Evolutionary conservation across 495 filamentous ascomycete species (phyloP).

Genomic region (Penicillium robsamsonii): DNA sequence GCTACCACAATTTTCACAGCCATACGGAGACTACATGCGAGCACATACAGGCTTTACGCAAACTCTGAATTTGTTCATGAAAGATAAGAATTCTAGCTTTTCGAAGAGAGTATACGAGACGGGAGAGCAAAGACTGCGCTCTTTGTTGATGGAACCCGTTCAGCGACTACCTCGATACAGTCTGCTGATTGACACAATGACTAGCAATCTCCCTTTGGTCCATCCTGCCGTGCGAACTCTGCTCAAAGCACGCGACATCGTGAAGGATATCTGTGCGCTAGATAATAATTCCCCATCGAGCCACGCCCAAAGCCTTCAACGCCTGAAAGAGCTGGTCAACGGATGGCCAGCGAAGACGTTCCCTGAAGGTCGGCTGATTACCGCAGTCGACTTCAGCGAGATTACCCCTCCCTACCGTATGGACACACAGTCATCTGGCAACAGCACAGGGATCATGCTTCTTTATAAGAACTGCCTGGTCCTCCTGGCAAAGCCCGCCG

Average conservation of each 20-base stretch:
- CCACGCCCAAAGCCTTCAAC: slow-evolving; percentile 66
- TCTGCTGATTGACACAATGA: slow-evolving; percentile 92
- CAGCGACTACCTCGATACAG: slow-evolving; percentile 94
- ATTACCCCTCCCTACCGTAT: slow-evolving; percentile 69
- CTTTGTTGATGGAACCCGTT: slow-evolving; percentile 93
- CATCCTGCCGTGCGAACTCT: slow-evolving; percentile 79
- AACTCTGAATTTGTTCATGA: slow-evolving; percentile 70
- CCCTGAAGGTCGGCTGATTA: slow-evolving; percentile 76
- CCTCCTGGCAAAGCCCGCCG: slow-evolving; percentile 64
- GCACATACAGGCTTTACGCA: slow-evolving; percentile 81
- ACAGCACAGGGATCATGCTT: slow-evolving; percentile 68
- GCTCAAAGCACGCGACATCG: slow-evolving; percentile 81
- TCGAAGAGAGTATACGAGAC: slow-evolving; percentile 73
- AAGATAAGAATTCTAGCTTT: slow-evolving; percentile 72
- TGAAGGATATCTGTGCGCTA: slow-evolving; percentile 91
- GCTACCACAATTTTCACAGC: slow-evolving; percentile 86
- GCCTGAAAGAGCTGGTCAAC: slow-evolving; percentile 70
- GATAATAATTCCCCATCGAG: slow-evolving; percentile 63
- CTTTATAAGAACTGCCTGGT: slow-evolving; percentile 83
- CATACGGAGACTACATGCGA: slow-evolving; percentile 87
- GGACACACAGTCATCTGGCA: slow-evolving; percentile 31
- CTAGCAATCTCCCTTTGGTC: slow-evolving; percentile 73
- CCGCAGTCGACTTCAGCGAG: slow-evolving; percentile 79
- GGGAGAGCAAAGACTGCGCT: slow-evolving; percentile 87
- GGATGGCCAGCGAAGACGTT: slow-evolving; percentile 74